phyloP scores from a whole-genome alignment of 768 basidiomycete species.

The Mycena sanguinolenta region DNA sequence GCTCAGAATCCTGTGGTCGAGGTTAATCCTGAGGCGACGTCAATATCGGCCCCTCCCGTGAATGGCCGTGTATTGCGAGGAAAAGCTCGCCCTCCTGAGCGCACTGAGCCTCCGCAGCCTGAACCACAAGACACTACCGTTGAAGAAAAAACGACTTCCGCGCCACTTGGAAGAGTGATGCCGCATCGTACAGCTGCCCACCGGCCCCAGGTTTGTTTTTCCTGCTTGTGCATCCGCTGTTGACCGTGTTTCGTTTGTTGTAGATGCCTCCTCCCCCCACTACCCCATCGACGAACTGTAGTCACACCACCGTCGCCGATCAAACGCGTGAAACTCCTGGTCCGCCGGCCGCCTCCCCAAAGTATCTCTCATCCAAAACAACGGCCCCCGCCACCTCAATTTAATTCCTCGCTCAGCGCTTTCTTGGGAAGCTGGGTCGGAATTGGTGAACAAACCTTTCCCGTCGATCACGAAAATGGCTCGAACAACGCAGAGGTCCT shows the following conservation, averaged over 20 bases:
- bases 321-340: slow-evolving; percentile 76
- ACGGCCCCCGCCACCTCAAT: slow-evolving; percentile 64
- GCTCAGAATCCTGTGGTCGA: not conserved
- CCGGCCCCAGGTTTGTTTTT: slow-evolving; percentile 8
- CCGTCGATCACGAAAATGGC: too few species aligned
- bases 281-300: slow-evolving; percentile 19
- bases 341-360: slow-evolving; percentile 71
- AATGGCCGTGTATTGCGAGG: slow-evolving; percentile 29
- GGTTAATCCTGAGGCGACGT: not conserved
- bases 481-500: slow-evolving; percentile 49
- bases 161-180: slow-evolving; percentile 25
- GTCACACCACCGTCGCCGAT: slow-evolving; percentile 53
- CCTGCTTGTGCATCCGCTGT: too few species aligned
- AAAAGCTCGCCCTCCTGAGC: slow-evolving; percentile 1
- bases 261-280: too few species aligned
- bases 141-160: slow-evolving; percentile 3
- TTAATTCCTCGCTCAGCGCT: slow-evolving; percentile 65
- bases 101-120: not conserved
- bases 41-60: slow-evolving; percentile 21
- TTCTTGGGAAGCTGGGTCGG: slow-evolving; percentile 75
- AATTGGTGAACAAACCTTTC: slow-evolving; percentile 41
- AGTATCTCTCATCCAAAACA: slow-evolving; percentile 76
- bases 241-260: too few species aligned
- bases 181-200: slow-evolving; percentile 27
- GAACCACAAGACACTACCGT: slow-evolving; percentile 13